Evolutionary conservation across 148 eudicot species (phyloP).

Genomic region (Chenopodium formosanum): DNA sequence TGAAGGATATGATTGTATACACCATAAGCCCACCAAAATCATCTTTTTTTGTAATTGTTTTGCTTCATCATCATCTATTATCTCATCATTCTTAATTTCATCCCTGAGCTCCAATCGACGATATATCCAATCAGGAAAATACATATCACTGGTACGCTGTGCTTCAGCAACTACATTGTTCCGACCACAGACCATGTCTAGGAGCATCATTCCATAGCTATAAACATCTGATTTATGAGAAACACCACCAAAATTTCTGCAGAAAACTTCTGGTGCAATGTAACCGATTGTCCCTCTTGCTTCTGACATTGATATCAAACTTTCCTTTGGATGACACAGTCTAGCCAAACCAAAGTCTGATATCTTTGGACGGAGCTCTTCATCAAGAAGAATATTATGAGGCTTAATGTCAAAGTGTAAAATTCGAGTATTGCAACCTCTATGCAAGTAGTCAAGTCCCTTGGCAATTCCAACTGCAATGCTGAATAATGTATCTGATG

Average conservation of each 20-base stretch:
- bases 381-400: slow-evolving; percentile 30
- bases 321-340: slow-evolving; percentile 18
- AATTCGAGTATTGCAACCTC: slow-evolving; percentile 35
- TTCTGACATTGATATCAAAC: slow-evolving; percentile 21
- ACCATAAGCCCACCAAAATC: slow-evolving; percentile 36
- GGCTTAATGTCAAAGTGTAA: slow-evolving; percentile 39
- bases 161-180: not conserved
- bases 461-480: slow-evolving; percentile 30
- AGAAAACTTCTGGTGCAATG: slow-evolving; percentile 25
- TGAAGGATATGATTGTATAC: slow-evolving; percentile 18
- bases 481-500: slow-evolving; percentile 3
- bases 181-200: slow-evolving; percentile 20
- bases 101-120: slow-evolving; percentile 15
- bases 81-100: not conserved
- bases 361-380: slow-evolving; percentile 32
- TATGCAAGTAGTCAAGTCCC: slow-evolving; percentile 32
- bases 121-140: slow-evolving; percentile 28
- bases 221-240: slow-evolving; percentile 26
- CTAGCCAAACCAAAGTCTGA: slow-evolving; percentile 39
- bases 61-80: slow-evolving; percentile 12
- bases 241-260: slow-evolving; percentile 12
- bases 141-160: not conserved
- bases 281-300: slow-evolving; percentile 36
- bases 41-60: slow-evolving; percentile 30
- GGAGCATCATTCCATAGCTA: slow-evolving; percentile 26